These are phyloP conservation scores for Teratosphaeria nubilosa DNA, from an alignment of 2,329 filamentous ascomycete genomes.

Conservation along the genomic window DNA sequence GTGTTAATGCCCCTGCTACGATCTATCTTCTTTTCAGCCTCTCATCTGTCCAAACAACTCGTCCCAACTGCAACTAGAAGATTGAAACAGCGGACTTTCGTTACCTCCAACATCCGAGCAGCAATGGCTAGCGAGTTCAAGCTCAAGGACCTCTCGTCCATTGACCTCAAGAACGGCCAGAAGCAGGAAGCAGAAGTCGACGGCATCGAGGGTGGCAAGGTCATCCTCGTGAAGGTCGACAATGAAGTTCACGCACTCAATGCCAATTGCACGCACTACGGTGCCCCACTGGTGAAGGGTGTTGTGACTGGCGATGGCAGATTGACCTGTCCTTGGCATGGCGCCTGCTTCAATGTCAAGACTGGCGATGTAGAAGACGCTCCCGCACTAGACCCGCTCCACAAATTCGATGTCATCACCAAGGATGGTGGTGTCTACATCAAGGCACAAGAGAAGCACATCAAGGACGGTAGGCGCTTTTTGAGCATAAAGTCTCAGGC, in stretches of 20 bases:
- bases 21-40: slow-evolving; percentile 2
- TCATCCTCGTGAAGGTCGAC: slow-evolving; percentile 71
- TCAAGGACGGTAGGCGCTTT: slow-evolving; percentile 66
- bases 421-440: slow-evolving; percentile 79
- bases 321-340: slow-evolving; percentile 92
- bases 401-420: slow-evolving; percentile 70
- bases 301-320: slow-evolving; percentile 72
- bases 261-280: slow-evolving; percentile 81
- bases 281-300: slow-evolving; percentile 78
- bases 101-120: slow-evolving; percentile 4
- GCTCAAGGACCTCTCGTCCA: slow-evolving; percentile 65
- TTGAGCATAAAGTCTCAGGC: slow-evolving; percentile 63
- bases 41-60: not conserved
- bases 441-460: slow-evolving; percentile 63
- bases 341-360: slow-evolving; percentile 84
- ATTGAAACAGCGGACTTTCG: slow-evolving; percentile 3
- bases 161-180: slow-evolving; percentile 66
- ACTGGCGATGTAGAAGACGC: slow-evolving; percentile 94
- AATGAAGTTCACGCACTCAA: slow-evolving; percentile 71
- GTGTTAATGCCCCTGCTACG: slow-evolving; percentile 5
- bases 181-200: slow-evolving; percentile 89
- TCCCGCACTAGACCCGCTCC: slow-evolving; percentile 76
- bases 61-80: not conserved
- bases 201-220: slow-evolving; percentile 74
- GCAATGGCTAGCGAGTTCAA: slow-evolving; percentile 41